Evolutionary conservation across 2,329 filamentous ascomycete genomes (phyloP), one percentile per base, ranked within the genome.

Genomic region (Tolypocladium inflatum): DNA sequence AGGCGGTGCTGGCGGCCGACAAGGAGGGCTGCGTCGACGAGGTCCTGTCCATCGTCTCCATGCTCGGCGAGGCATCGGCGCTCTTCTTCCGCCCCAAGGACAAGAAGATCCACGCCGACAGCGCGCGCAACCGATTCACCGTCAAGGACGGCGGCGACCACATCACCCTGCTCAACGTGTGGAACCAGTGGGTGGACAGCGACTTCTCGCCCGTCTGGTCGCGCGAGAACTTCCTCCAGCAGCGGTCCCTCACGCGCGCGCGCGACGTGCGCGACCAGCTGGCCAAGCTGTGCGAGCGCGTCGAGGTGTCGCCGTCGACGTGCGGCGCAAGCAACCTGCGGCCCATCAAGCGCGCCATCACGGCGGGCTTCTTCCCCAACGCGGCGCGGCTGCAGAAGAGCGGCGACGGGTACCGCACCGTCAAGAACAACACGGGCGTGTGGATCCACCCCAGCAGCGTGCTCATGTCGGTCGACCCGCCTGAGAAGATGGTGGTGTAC

Each of bases 81-180:
- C 81, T 99, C 6, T 99, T 97, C 78, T 96, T 95, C 80, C 83
- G 91, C 0, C 92, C 94, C 23, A 96, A 97, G 70, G 92, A 99
- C 75, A 97, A 97, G 78, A 96, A 96, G 71, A 88, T 97, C 35
- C 90, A 97, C 67, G 94, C 94, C 15, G 93, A 99, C 71, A 90
- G 89, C 61, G 94, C 94, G 0, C 86, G 91, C 17, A 87, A 88
- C 41, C 85, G 93, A 2, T 97, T 97, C 74, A 96, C 91, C 0
- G 79, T 93, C 69, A 90, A 91, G 65, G 91, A 95, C 61, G 92
- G 92, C 41, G 94, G 94, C 48, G 94, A 99, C 69, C 90, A 96
- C 66, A 71, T 94, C 6, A 91, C 90, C 0, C 82, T 96, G 1
- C 83, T 97, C 54, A 96, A 96, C 67, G 88, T 99, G 65, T 99